Evolutionary conservation across 176 grass and related monocot species (phyloP).

Genomic region (Avena eriantha): DNA sequence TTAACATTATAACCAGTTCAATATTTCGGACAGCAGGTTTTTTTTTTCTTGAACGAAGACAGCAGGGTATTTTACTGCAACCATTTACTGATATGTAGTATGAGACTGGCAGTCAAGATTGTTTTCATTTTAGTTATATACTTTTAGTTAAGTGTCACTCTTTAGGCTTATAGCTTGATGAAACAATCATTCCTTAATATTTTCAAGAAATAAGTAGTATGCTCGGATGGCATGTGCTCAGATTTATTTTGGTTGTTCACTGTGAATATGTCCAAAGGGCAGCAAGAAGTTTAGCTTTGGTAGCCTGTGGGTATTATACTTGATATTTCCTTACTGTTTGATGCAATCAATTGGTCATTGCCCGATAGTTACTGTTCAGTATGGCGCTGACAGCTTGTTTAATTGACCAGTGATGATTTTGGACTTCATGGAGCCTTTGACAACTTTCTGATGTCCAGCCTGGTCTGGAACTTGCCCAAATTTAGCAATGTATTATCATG

Average conservation of each 20-base stretch:
- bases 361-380: conserved; percentile 3
- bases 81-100: conserved; percentile 20
- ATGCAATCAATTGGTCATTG: conserved; percentile 14
- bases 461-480: not conserved
- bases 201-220: not conserved
- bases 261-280: conserved; percentile 22
- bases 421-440: conserved; percentile 71
- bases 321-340: conserved; percentile 31
- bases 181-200: not conserved
- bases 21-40: not conserved
- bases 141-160: not conserved
- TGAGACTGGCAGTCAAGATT: not conserved
- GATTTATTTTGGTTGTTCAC: not conserved
- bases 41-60: no score
- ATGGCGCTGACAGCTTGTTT: conserved; percentile 26
- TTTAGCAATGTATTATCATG: not conserved
- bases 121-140: not conserved
- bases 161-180: conserved; percentile 17
- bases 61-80: not conserved
- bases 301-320: conserved; percentile 63
- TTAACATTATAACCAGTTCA: conserved; percentile 2
- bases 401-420: conserved; percentile 70
- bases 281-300: conserved; percentile 81
- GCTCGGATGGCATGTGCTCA: not conserved
- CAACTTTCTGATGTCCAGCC: conserved; percentile 14